Base-by-base conservation (phyloP, 2,329 filamentous ascomycete species). In the Massarina eburnea region DNA sequence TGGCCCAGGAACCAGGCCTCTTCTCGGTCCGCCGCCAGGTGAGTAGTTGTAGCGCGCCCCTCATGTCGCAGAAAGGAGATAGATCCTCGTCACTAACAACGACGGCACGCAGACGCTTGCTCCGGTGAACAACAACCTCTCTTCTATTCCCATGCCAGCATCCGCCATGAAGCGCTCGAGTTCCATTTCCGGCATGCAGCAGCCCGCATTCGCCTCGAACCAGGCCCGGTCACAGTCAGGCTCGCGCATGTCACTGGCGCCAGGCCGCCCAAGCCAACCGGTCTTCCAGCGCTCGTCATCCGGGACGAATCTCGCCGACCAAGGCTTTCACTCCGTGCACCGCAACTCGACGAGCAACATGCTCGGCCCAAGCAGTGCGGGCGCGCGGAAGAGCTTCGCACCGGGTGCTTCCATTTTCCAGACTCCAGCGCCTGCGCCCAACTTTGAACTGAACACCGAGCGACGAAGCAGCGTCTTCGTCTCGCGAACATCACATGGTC, bases 21-120 rank as follows among this genome's bases (percentile, higher is more conserved):
- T 96, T 92, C 81, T 96, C 91, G 66, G 89, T 95, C 69, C 90
- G 90, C 73, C 86, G 92, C 80, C 91, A 96, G 81, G 91, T 95
- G 79, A 70, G 81, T 71, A 45, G 20, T 34, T 14, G 41, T 45
- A 40, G 45, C 48, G 45, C 54, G 42, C 51, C 36, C 41, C 45
- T 48, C 48, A 43, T 45, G 51, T 56, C 49, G 38, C 45, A 47
- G 46, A 42, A 43, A 18, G 41, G 22, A 34, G n/a, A 14, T 4
- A 29, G 33, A 48, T 19, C 32, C 30, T 45, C 21, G n/a, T n/a
- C n/a, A n/a, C 57, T 57, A 49, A 60, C 48, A 39, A 39, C 38
- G 52, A 4, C 15, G 9, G n/a, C 22, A 24, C 54, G 52, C 71
- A 95, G 90, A 96, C 94, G 43, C 82, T 97, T 49, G 91, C 87